Evolutionary conservation across 2,329 filamentous ascomycete genomes (phyloP), one percentile per base, ranked within the genome.

Genomic region (Fusarium nisikadoi): DNA sequence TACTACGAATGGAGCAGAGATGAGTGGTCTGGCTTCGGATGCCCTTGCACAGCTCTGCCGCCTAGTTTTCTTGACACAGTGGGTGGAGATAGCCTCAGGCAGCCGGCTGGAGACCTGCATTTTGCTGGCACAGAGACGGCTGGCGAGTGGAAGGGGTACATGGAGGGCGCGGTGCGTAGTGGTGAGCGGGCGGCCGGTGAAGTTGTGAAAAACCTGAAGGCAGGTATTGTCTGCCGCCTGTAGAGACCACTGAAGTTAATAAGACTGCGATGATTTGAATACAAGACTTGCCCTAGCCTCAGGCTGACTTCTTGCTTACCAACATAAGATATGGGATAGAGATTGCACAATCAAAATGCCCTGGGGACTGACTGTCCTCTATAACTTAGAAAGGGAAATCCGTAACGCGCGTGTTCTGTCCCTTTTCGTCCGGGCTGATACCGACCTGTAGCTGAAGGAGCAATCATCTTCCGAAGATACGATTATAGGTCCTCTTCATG

Each of bases 81-180:
- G 23, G 38, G 39, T 25, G 39, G 29, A 20, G 27, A 43, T 35
- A 11, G 65, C 39, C 57, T 43, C 4, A 27, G 9, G 7, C 38
- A 47, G 14, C 45, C 58, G 20, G 20, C 41, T 31, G 56, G 56
- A 17, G 65, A 62, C 14, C n/a, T 71, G 4, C 65, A 62, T 25
- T 69, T 71, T 38, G 68, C 68, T 3, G 68, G 68, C 8, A 71
- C 68, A 8, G 65, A 71, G 49, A 52, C 68, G 19, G 55, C 65
- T 5, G 41, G 60, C 16, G 57, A 62, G 29, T 71, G 65, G 49
- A 43, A 66, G 16, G 68, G 68, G 7, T 71, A 71, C 14, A 71
- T 69, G 68, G 68, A 71, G 23, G 68, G 68, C 10, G 68, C 68
- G 16, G 35, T 71, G 19, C 52, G 60, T 17, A 71, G 65, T 12